These are phyloP conservation scores for Fomitopsis schrenkii DNA, from an alignment of 1,284 basidiomycete genomes.

Conservation along the genomic window DNA sequence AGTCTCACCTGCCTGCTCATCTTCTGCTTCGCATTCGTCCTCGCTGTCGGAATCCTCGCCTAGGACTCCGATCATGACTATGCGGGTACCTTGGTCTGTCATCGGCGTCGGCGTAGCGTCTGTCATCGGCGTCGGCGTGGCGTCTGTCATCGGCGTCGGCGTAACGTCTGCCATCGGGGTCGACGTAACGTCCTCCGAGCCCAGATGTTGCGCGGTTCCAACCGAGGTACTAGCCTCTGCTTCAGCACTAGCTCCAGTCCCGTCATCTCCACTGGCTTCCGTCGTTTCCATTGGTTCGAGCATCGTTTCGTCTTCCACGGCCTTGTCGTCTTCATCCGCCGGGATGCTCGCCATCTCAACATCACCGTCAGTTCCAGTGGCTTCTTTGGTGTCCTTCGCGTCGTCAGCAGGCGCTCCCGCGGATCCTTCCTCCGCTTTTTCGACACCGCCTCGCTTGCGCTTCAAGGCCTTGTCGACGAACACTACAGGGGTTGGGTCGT, in stretches of 20 bases:
- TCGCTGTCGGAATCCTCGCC: background rate
- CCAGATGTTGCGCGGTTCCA: background rate
- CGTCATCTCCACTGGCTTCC: background rate
- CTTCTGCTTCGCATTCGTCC: background rate
- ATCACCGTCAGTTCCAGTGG: no score
- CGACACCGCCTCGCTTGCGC: no score
- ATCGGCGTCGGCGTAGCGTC: background rate
- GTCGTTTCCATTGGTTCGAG: no score
- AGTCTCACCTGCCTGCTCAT: background rate
- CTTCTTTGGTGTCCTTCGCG: no score
- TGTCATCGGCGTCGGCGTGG: background rate
- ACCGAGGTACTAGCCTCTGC: no score
- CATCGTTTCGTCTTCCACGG: no score
- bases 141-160: background rate
- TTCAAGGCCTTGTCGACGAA: no score
- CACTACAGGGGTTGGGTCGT: no score
- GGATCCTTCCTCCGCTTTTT: no score
- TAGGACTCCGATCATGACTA: background rate
- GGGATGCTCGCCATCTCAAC: no score
- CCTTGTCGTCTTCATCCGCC: no score
- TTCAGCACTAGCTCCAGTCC: background rate
- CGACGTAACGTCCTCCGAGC: background rate
- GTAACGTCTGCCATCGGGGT: background rate
- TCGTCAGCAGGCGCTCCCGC: no score
- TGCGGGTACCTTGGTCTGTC: background rate